A percentile compares a stretch with the other conserved stretches of the same genome.
These are phyloP conservation scores for Salmacisia buchloeana DNA, from an alignment of 1,284 basidiomycete species.

Conservation along the genomic window DNA sequence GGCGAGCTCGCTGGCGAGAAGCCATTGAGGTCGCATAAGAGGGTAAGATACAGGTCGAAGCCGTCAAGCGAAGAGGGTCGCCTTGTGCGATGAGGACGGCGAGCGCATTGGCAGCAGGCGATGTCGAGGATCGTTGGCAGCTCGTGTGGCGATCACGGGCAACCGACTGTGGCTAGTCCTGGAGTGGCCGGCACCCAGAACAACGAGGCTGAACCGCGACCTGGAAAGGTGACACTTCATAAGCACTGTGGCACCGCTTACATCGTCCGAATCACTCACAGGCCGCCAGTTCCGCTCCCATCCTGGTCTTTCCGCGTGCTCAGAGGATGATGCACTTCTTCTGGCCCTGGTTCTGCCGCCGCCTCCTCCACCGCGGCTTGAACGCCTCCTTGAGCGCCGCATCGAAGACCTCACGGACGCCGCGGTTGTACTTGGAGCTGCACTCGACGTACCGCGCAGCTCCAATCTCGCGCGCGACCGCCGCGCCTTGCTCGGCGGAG, in stretches of 20 bases:
- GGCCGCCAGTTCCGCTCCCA: not conserved
- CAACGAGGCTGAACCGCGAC: too few species aligned
- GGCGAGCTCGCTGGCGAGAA: not conserved
- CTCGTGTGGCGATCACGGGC: too few species aligned
- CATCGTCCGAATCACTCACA: not conserved
- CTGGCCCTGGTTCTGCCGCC: not conserved
- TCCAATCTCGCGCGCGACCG: conserved; percentile 81
- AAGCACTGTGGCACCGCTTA: too few species aligned
- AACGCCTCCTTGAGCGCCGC: conserved; percentile 76
- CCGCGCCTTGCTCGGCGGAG: conserved; percentile 58
- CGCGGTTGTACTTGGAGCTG: conserved; percentile 80
- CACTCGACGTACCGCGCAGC: conserved; percentile 88
- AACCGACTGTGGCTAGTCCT: too few species aligned
- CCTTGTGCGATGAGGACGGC: not conserved
- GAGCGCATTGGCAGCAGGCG: too few species aligned
- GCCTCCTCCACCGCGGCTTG: conserved; percentile 3
- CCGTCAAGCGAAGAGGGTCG: not conserved
- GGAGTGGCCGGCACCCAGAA: too few species aligned
- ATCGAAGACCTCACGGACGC: conserved; percentile 88
- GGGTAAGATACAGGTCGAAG: not conserved
- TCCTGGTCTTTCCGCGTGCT: not conserved
- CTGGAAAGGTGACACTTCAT: too few species aligned
- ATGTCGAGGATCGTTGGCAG: too few species aligned
- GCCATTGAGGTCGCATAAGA: not conserved
- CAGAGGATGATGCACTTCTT: conserved; percentile 7